These are phyloP conservation scores for Tricholoma flavovirens DNA, from an alignment of 768 basidiomycete genomes.

Conservation along the genomic window DNA sequence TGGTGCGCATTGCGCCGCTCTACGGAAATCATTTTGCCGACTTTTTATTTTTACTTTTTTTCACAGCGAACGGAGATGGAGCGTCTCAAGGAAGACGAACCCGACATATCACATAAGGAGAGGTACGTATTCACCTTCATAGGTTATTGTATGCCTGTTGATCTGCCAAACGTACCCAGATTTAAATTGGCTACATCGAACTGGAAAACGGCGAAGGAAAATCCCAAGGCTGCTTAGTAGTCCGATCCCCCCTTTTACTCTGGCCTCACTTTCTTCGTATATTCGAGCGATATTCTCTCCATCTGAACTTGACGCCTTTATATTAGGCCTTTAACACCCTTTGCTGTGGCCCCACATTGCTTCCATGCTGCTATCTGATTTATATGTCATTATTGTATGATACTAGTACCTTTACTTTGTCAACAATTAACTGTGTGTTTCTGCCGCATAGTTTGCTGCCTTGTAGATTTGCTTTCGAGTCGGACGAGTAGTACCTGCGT, in stretches of 20 bases:
- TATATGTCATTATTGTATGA: slow-evolving; percentile 17
- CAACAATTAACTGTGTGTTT: neutral
- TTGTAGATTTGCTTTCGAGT: neutral
- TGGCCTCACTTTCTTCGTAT: neutral
- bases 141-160: neutral
- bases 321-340: neutral
- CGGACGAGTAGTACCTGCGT: neutral
- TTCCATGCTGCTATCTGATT: slow-evolving; percentile 13
- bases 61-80: slow-evolving; percentile 70
- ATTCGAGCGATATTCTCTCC: neutral
- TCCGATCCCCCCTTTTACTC: neutral
- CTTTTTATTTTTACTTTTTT: slow-evolving; percentile 2
- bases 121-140: slow-evolving; percentile 39
- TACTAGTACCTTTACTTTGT: slow-evolving; percentile 5
- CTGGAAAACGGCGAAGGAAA: slow-evolving; percentile 74
- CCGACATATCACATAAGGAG: slow-evolving; percentile 67
- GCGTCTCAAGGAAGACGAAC: slow-evolving; percentile 70
- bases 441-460: neutral
- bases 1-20: slow-evolving; percentile 28
- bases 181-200: slow-evolving; percentile 72
- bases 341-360: slow-evolving; percentile 17
- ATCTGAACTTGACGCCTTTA: neutral
- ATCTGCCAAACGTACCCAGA: slow-evolving; percentile 27
- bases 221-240: slow-evolving; percentile 39
- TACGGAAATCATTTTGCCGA: neutral